phyloP scores from a whole-genome alignment of 805 yeast genomes.

The Wickerhamiella brachini region DNA sequence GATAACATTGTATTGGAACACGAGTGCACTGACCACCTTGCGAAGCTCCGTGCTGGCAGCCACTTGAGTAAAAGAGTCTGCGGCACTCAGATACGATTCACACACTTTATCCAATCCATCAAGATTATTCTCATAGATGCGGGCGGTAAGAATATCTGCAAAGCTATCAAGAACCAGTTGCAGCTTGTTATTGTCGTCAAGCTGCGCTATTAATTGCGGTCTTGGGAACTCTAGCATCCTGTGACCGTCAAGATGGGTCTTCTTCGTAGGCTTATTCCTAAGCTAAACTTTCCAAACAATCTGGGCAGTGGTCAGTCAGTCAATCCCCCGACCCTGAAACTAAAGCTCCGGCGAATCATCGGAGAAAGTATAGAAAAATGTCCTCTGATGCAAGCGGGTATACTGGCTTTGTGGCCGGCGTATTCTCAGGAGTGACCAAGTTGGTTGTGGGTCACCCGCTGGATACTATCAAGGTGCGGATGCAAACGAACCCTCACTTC shows the following conservation, averaged over 20 bases:
- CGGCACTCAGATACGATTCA: slow-evolving; percentile 1
- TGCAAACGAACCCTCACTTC: slow-evolving; percentile 65
- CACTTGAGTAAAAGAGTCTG: background rate
- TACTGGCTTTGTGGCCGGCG: slow-evolving; percentile 73
- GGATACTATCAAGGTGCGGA: slow-evolving; percentile 76
- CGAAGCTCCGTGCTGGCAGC: slow-evolving; percentile 3
- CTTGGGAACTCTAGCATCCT: slow-evolving; percentile 3
- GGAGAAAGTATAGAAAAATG: slow-evolving; percentile 6
- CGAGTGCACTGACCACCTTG: slow-evolving; percentile 5
- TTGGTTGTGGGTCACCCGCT: slow-evolving; percentile 86
- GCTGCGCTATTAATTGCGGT: background rate
- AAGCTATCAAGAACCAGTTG: slow-evolving; percentile 2
- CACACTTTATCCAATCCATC: background rate
- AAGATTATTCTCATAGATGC: background rate
- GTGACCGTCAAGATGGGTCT: no score
- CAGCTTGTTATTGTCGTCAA: background rate
- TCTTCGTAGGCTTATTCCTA: no score
- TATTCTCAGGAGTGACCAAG: slow-evolving; percentile 75
- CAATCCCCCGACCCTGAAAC: background rate
- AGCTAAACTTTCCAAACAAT: no score
- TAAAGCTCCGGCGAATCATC: background rate
- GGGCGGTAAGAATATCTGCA: slow-evolving; percentile 1
- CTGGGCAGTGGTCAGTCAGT: no score
- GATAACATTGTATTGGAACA: slow-evolving; percentile 4
- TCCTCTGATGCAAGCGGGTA: slow-evolving; percentile 17